Evolutionary conservation across 2,329 filamentous ascomycete species (phyloP), one percentile per base, ranked within the genome.

Genomic region (Capronia coronata): DNA sequence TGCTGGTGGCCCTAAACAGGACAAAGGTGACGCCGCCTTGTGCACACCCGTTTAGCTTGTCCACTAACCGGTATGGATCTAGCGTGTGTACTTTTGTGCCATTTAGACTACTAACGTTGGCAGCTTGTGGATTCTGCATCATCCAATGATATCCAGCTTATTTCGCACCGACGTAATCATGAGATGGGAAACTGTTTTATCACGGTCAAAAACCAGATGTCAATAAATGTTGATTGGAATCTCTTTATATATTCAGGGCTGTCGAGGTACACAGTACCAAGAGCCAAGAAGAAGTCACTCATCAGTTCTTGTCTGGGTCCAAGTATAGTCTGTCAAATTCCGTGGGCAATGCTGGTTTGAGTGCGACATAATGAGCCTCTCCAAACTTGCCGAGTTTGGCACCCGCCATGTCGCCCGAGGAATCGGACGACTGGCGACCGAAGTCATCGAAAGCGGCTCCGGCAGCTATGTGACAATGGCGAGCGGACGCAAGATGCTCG

Each of bases 381-480:
- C 34, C 34, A 37, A 68, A 67, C 49, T 62, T 37, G 35, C 55
- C 29, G 55, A 60, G 43, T 61, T 62, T 40, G 60, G 60, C 42
- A 51, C 52, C 34, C 54, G 55, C 9, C 60, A 62, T 48, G 50
- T 62, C 27, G 58, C 60, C 34, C 58, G 46, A 45, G 60, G 60
- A 4, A 60, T 62, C 19, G 59, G 60, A 5, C 53, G 60, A 8
- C 53, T 62, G 22, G 42, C 56, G 1, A 53, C 46, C 35, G 58
- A 65, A 46, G 62, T 64, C 30, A 59, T 66, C 34, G 64, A 64
- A 41, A 59, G 55, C 43, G 64, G 64, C 22, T 54, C 52, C 18
- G 64, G 64, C 35, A 63, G 62, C 56, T 64, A 65, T 53, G 59
- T 66, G 35, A 65, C 62, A 14, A 66, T 59, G 51, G 54, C 54